A percentile compares a stretch with the other conserved stretches of the same genome.
Evolutionary conservation across 495 filamentous ascomycete genomes (phyloP).

Genomic region (Penicillium goetzii): DNA sequence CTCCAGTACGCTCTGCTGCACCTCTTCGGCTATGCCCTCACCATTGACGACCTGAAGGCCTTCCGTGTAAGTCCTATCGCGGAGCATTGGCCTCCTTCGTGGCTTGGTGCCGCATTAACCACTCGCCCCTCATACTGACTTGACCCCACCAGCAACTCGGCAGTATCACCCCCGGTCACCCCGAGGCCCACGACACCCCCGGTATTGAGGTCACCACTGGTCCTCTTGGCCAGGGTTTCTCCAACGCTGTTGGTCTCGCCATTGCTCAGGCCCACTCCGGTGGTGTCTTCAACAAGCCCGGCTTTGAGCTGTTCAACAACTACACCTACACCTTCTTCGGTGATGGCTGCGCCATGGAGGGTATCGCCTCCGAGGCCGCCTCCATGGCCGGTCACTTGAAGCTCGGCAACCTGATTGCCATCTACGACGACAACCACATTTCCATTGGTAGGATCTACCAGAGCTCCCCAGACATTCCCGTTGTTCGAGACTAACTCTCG

Average conservation of each 20-base stretch:
- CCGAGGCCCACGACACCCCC: constrained; percentile 93
- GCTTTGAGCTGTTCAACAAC: constrained; percentile 89
- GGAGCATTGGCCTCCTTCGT: not conserved
- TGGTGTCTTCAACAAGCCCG: constrained; percentile 95
- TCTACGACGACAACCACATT: constrained; percentile 99
- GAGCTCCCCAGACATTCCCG: not conserved
- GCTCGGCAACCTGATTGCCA: constrained; percentile 92
- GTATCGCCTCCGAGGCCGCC: constrained; percentile 90
- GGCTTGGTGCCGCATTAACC: not conserved
- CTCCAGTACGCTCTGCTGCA: constrained; percentile 98
- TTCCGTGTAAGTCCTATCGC: constrained; percentile 78
- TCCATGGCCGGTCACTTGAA: constrained; percentile 94
- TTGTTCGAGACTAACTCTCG: constrained; percentile 13
- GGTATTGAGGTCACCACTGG: constrained; percentile 98
- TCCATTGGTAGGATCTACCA: constrained; percentile 66
- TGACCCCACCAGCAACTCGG: constrained; percentile 63
- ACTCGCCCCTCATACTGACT: constrained; percentile 6
- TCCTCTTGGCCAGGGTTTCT: constrained; percentile 92
- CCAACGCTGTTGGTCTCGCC: constrained; percentile 94
- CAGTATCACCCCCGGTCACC: constrained; percentile 96
- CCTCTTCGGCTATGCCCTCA: constrained; percentile 86
- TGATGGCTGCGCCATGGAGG: constrained; percentile 98
- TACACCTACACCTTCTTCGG: constrained; percentile 96
- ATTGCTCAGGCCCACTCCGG: constrained; percentile 91
- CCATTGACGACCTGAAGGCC: constrained; percentile 87